These are phyloP conservation scores for Allomyces macrogynus DNA, from an alignment of 192 early-diverging fungal species.

Conservation along the genomic window DNA sequence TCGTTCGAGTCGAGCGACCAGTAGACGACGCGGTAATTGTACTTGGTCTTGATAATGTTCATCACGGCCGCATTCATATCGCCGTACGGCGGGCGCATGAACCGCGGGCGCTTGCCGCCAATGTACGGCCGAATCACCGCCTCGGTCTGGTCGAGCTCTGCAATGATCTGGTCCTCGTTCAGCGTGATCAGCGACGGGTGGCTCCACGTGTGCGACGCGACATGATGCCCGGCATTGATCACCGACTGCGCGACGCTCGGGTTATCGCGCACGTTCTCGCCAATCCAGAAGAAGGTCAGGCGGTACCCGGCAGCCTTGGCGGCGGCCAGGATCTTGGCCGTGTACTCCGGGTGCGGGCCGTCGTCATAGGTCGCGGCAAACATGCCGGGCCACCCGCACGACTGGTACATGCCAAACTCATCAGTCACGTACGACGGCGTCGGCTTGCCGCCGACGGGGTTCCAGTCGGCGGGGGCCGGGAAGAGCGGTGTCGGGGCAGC, in stretches of 20 bases:
- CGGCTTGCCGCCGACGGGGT: too few relatives aligned
- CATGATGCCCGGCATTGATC: slow-evolving; percentile 30
- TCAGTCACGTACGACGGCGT: too few relatives aligned
- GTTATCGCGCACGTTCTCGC: slow-evolving; percentile 28
- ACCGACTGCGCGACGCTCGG: slow-evolving; percentile 21
- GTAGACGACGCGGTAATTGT: too few relatives aligned
- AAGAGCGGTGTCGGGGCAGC: too few relatives aligned
- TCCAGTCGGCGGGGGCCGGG: too few relatives aligned
- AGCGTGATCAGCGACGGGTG: slow-evolving; percentile 28
- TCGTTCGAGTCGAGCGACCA: too few relatives aligned
- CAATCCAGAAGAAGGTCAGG: slow-evolving; percentile 39
- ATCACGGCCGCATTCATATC: too few relatives aligned
- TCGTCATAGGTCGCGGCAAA: slow-evolving; percentile 33
- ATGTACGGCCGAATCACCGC: slow-evolving; percentile 14
- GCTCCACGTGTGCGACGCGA: slow-evolving; percentile 43
- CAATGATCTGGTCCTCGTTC: slow-evolving; percentile 23
- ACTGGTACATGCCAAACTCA: too few relatives aligned
- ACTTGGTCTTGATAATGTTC: too few relatives aligned
- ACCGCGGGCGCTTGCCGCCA: too few relatives aligned
- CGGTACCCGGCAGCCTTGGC: slow-evolving; percentile 21
- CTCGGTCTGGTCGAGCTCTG: slow-evolving; percentile 36
- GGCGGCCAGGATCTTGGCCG: slow-evolving; percentile 18
- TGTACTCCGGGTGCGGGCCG: slow-evolving; percentile 29
- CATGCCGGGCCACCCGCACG: too few relatives aligned
- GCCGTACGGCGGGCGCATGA: too few relatives aligned